Conservation (phyloP, 208 protist genomes). For the Perkinsela sp. region DNA sequence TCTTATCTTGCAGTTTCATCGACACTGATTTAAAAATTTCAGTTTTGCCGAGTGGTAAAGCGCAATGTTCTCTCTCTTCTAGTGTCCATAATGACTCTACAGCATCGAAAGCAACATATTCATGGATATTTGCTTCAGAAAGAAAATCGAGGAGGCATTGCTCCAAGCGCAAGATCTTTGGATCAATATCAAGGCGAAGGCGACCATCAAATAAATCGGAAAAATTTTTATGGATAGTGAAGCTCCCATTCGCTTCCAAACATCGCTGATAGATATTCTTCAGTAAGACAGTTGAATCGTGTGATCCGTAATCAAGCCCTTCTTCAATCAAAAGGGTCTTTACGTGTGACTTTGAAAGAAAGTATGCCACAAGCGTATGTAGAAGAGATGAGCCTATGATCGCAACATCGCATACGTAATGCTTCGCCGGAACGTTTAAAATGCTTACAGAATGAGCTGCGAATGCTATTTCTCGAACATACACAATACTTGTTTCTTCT, state of each 20-base stretch:
- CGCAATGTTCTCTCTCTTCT: too few relatives aligned
- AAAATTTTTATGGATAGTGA: not conserved
- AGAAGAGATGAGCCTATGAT: not conserved
- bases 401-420: too few relatives aligned
- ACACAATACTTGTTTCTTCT: not conserved
- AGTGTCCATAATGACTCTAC: not conserved
- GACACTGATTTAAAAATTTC: too few relatives aligned
- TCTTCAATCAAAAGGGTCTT: not conserved
- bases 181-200: not conserved
- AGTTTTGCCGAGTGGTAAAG: too few relatives aligned
- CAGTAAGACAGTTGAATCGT: not conserved
- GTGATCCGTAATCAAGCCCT: not conserved
- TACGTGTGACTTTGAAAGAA: not conserved
- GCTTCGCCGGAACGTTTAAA: not conserved
- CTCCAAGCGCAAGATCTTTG: not conserved
- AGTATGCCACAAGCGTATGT: not conserved
- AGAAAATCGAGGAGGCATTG: not conserved
- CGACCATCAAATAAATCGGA: not conserved
- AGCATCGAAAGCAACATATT: not conserved
- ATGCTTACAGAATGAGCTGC: not conserved
- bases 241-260: not conserved
- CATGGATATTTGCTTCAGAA: not conserved
- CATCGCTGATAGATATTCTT: not conserved
- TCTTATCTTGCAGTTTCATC: too few relatives aligned
- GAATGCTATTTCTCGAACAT: constrained; percentile 1